phyloP scores from a whole-genome alignment of 1,284 basidiomycete species.

The Ganoderma resinaceum region DNA sequence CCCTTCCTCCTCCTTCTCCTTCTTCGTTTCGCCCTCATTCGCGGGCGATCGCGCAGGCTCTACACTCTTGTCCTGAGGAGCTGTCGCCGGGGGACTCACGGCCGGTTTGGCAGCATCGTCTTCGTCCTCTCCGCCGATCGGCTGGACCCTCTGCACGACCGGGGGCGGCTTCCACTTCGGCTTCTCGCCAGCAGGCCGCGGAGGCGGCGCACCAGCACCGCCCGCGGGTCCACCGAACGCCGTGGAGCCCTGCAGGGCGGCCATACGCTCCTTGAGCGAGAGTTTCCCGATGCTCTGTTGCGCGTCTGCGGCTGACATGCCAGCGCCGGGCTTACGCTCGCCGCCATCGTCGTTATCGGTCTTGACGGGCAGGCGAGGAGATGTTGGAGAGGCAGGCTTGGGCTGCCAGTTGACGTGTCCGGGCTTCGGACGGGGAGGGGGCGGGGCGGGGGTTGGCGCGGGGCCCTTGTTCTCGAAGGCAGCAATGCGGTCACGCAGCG shows the following conservation, averaged over 20 bases:
- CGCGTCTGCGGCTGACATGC: conserved; percentile 86
- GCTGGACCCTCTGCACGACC: conserved; percentile 49
- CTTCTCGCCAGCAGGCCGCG: conserved; percentile 70
- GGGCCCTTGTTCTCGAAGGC: conserved; percentile 75
- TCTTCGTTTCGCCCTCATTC: conserved; percentile 25
- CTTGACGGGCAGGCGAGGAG: conserved; percentile 38
- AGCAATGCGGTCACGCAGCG: conserved; percentile 83
- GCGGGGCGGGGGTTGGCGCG: conserved; percentile 50
- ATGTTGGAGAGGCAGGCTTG: conserved; percentile 56
- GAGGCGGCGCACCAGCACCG: conserved; percentile 50
- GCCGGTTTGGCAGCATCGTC: conserved; percentile 36
- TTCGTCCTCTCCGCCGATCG: conserved; percentile 46
- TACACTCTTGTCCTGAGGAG: conserved; percentile 41
- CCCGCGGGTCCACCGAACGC: conserved; percentile 63
- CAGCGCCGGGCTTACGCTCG: conserved; percentile 36
- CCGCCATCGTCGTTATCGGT: conserved; percentile 28
- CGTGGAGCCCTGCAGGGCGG: conserved; percentile 81
- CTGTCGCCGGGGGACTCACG: conserved; percentile 44
- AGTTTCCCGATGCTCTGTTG: conserved; percentile 80
- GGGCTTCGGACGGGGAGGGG: conserved; percentile 74
- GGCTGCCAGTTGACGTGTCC: conserved; percentile 74
- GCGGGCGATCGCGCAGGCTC: background rate
- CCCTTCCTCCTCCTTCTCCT: conserved; percentile 37
- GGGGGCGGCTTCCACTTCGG: conserved; percentile 86
- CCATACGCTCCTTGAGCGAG: conserved; percentile 92